Percentiles rank a stretch among this genome's conserved stretches.
These are phyloP conservation scores for Auricularia sp. DNA, from an alignment of 768 basidiomycete genomes.

Conservation along the genomic window DNA sequence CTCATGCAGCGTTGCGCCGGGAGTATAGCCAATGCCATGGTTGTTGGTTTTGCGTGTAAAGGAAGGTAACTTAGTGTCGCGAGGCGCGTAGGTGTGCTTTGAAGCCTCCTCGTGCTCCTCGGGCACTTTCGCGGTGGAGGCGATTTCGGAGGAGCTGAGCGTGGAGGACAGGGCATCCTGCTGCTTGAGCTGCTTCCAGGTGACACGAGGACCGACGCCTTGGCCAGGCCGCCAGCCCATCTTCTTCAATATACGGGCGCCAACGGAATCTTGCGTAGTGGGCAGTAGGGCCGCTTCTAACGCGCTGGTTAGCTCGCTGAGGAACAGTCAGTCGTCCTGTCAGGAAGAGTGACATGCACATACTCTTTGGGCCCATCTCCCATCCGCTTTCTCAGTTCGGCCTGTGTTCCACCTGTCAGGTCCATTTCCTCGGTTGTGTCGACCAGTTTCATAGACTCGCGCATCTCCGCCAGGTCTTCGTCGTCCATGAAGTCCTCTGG, in stretches of 20 bases:
- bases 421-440: constrained; percentile 76
- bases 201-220: constrained; percentile 85
- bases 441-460: constrained; percentile 61
- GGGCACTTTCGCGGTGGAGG: constrained; percentile 25
- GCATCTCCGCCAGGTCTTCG: constrained; percentile 80
- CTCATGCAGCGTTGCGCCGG: constrained; percentile 52
- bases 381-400: constrained; percentile 27
- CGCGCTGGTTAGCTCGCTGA: constrained; percentile 51
- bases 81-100: constrained; percentile 79
- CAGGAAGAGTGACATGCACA: background rate
- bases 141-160: constrained; percentile 20
- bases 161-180: constrained; percentile 50
- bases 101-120: constrained; percentile 71
- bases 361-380: constrained; percentile 42
- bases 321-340: constrained; percentile 1
- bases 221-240: constrained; percentile 94
- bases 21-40: constrained; percentile 76
- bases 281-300: constrained; percentile 62
- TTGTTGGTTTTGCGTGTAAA: constrained; percentile 63
- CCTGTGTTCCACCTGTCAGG: constrained; percentile 45
- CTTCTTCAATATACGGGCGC: constrained; percentile 78
- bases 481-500: constrained; percentile 99
- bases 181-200: constrained; percentile 58
- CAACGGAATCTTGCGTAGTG: constrained; percentile 67
- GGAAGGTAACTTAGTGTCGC: constrained; percentile 57